Evolutionary conservation across 495 filamentous ascomycete genomes (phyloP).

Genomic region (Neurospora terricola): DNA sequence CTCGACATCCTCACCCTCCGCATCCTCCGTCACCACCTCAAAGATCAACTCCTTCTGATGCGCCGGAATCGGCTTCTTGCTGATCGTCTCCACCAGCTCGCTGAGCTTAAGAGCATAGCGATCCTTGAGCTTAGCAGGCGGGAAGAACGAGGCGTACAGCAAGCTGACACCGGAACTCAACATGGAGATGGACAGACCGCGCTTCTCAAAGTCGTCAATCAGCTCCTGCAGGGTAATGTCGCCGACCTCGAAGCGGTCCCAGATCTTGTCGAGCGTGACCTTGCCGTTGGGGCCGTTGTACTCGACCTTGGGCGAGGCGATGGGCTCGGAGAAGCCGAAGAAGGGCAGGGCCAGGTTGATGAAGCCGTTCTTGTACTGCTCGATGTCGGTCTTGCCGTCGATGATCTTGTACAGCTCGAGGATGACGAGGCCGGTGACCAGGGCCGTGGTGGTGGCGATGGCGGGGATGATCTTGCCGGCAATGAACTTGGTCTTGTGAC

Average conservation of each 20-base stretch:
- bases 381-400: constrained; percentile 87
- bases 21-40: constrained; percentile 88
- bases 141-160: constrained; percentile 93
- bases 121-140: constrained; percentile 79
- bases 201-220: constrained; percentile 64
- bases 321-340: constrained; percentile 96
- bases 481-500: constrained; percentile 98
- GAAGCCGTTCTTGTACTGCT: constrained; percentile 99
- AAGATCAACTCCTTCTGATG: constrained; percentile 96
- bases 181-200: constrained; percentile 82
- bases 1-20: constrained; percentile 88
- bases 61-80: constrained; percentile 80
- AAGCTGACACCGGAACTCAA: constrained; percentile 91
- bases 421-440: constrained; percentile 88
- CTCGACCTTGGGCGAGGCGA: constrained; percentile 84
- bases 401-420: constrained; percentile 95
- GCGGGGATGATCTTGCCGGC: constrained; percentile 99
- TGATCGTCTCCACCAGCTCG: constrained; percentile 76
- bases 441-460: constrained; percentile 92
- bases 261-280: constrained; percentile 85
- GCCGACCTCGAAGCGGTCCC: constrained; percentile 92
- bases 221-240: constrained; percentile 80
- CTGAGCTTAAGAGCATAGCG: constrained; percentile 51
- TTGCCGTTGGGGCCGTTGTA: constrained; percentile 68
- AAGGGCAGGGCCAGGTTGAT: constrained; percentile 94